A percentile compares a stretch with the other conserved stretches of the same genome.
phyloP scores from a whole-genome alignment of 2,329 filamentous ascomycete genomes.

The Penicillium sp. region DNA sequence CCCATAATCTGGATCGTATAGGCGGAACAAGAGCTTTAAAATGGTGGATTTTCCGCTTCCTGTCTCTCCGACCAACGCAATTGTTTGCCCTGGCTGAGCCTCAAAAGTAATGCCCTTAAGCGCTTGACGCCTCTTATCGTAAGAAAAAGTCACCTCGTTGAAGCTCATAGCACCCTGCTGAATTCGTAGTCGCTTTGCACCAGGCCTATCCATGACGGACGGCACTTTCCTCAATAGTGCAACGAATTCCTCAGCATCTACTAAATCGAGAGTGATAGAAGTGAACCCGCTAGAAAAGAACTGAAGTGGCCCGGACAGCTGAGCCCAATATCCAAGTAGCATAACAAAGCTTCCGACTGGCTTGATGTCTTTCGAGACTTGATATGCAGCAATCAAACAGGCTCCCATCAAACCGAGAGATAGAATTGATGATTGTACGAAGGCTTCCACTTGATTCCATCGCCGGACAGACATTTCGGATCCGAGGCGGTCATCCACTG shows the following conservation, averaged over 20 bases:
- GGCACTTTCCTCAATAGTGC: conserved; percentile 48
- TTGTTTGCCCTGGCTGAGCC: conserved; percentile 60
- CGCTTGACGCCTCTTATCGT: conserved; percentile 47
- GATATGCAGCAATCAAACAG: conserved; percentile 51
- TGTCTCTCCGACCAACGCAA: conserved; percentile 88
- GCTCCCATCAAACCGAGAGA: conserved; percentile 48
- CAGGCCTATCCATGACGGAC: conserved; percentile 37
- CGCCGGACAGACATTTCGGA: conserved; percentile 33
- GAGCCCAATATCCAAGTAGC: conserved; percentile 61
- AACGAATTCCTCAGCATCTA: conserved; percentile 58
- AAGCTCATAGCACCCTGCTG: conserved; percentile 46
- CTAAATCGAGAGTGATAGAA: conserved; percentile 50
- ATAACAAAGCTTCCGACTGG: conserved; percentile 62
- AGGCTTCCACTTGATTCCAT: conserved; percentile 31
- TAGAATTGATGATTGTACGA: conserved; percentile 45
- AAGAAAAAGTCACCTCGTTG: conserved; percentile 49
- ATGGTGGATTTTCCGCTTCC: conserved; percentile 94
- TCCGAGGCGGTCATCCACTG: conserved; percentile 36
- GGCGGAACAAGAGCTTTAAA: conserved; percentile 85
- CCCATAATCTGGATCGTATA: conserved; percentile 85
- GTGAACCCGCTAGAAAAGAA: conserved; percentile 49
- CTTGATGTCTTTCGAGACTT: conserved; percentile 48
- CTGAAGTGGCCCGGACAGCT: conserved; percentile 47
- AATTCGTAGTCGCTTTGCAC: conserved; percentile 37
- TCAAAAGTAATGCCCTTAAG: conserved; percentile 47